phyloP scores from a whole-genome alignment of 495 filamentous ascomycete genomes.

The Penicillium soppii region DNA sequence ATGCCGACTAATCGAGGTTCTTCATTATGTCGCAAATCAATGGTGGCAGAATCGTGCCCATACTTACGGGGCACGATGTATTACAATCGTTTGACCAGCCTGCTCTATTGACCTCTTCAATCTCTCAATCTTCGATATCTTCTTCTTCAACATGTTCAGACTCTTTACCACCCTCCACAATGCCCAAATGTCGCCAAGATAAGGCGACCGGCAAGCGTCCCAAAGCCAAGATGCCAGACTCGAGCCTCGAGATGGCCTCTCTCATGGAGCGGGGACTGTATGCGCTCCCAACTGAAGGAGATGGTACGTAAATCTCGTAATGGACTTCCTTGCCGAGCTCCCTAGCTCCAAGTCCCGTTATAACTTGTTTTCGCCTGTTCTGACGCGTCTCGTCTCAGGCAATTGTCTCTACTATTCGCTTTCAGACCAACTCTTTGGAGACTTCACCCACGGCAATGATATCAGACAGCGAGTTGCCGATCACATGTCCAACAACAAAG shows the following conservation, averaged over 20 bases:
- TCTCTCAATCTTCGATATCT: background rate
- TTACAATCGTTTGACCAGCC: constrained; percentile 18
- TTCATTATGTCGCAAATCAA: constrained; percentile 44
- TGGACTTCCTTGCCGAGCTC: background rate
- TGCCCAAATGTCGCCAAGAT: too few relatives aligned
- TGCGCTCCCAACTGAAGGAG: constrained; percentile 45
- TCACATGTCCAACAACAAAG: constrained; percentile 60
- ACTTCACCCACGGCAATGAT: constrained; percentile 54
- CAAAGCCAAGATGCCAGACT: constrained; percentile 20
- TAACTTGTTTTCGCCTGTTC: background rate
- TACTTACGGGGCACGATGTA: constrained; percentile 36
- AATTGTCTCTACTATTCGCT: constrained; percentile 79
- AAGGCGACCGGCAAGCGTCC: background rate
- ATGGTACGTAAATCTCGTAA: constrained; percentile 32
- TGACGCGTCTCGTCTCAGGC: constrained; percentile 43
- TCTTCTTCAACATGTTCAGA: too few relatives aligned
- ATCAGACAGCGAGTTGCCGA: constrained; percentile 61
- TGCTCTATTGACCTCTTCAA: constrained; percentile 5
- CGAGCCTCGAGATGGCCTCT: constrained; percentile 38
- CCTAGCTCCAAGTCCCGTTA: background rate
- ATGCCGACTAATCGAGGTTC: constrained; percentile 39
- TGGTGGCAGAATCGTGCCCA: constrained; percentile 51
- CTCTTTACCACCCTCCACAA: too few relatives aligned
- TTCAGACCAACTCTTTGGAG: constrained; percentile 71
- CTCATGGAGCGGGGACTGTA: constrained; percentile 40